Evolutionary conservation across 148 eudicot genomes (phyloP).

Genomic region (Suaeda aralocaspica): DNA sequence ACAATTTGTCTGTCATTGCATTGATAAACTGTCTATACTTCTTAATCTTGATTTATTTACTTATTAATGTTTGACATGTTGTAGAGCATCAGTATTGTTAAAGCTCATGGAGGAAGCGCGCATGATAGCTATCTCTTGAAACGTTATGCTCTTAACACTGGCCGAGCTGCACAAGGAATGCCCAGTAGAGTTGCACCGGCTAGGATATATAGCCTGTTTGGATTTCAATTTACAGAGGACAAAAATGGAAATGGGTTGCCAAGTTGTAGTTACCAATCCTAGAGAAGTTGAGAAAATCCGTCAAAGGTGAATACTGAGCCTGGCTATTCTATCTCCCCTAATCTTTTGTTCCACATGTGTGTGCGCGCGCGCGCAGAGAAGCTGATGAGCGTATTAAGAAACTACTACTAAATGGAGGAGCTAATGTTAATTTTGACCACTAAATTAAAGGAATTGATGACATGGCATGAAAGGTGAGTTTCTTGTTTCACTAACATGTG

Average conservation of each 20-base stretch:
- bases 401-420: conserved; percentile 85
- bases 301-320: too few species aligned
- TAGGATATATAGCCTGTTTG: conserved; percentile 90
- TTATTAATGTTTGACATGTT: conserved; percentile 18
- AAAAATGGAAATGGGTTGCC: conserved; percentile 96
- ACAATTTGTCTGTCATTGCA: too few species aligned
- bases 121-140: conserved; percentile 83
- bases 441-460: conserved; percentile 98
- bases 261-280: conserved; percentile 88
- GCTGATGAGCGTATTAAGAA: conserved; percentile 97
- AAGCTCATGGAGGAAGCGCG: conserved; percentile 97
- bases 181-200: conserved; percentile 89
- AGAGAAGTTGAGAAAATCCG: conserved; percentile 97
- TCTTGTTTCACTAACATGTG: conserved; percentile 5
- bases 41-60: background rate
- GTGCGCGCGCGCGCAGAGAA: too few species aligned
- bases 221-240: conserved; percentile 95
- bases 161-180: conserved; percentile 99
- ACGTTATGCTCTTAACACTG: conserved; percentile 98
- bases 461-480: conserved; percentile 99
- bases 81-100: conserved; percentile 83
- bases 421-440: conserved; percentile 89
- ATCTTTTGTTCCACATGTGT: too few species aligned
- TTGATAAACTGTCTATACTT: too few species aligned
- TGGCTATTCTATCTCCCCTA: too few species aligned